Base-by-base conservation (phyloP, 2,329 filamentous ascomycete genomes). In the Penicillium brasilianum region DNA sequence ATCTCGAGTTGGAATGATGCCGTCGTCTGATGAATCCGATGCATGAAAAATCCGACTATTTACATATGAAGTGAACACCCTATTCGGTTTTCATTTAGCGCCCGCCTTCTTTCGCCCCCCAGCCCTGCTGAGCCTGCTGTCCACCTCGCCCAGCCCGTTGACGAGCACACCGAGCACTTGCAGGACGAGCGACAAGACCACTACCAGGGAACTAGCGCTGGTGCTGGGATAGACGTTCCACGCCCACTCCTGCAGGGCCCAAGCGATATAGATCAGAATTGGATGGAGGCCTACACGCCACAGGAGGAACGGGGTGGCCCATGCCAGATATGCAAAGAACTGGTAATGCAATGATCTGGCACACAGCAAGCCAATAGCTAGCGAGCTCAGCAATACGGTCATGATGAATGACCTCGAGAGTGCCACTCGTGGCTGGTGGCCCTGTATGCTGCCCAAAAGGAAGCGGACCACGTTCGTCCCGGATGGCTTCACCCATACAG, bases 151-250 rank as follows among this genome's bases (percentile, higher is more conserved):
- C 30, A 70, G 66, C 16, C 75, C 75, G 48, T 77, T 78, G 69
- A 75, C 71, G 83, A 89, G 90, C 14, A 87, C 81, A 50, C 87
- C 82, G 6, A 80, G 79, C 1, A 94, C 87, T 16, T 90, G 90
- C 13, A 85, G 73, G 18, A 87, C 86, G 69, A 98, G 81, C 41
- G 87, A 86, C 25, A 83, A 83, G 14, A 99, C 90, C 9, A 93
- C 93, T 6, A 84, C 80, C 64, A 78, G 76, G 6, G 89, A 91
- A 74, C 88, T 91, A 37, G 74, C 65, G 57, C 82, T 77, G 36
- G 88, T 90, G 74, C 92, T 96, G n/a, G 93, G 93, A 74, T 90
- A 97, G 10, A 93, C 87, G 69, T 97, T 96, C 93, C 93, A 97
- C 13, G 91, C 92, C 88, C 90, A 93, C 76, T 97, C 93, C 77